Evolutionary conservation across 2,329 filamentous ascomycete genomes (phyloP), one percentile per base, ranked within the genome.

Genomic region (Exophiala sideris): DNA sequence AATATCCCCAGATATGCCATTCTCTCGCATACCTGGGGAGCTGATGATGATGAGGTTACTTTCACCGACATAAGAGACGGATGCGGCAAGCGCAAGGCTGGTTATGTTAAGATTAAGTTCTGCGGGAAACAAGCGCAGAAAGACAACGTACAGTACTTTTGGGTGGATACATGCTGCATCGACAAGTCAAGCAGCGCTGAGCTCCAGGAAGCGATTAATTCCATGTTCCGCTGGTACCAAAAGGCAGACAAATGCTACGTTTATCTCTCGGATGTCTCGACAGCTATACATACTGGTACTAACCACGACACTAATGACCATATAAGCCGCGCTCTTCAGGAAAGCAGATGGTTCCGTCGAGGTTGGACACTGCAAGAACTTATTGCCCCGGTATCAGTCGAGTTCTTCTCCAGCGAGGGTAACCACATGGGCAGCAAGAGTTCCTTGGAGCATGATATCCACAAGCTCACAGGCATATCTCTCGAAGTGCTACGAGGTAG

Each of bases 381-480:
- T 9, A 47, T 64, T 2, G 55, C 54, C 29, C 54, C 54, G 18
- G n/a, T 6, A 32, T 5, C 12, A 5, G 56, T 59, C 29, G 35
- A 57, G 29, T 58, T 58, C 33, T 58, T 32, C 36, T 56, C 52
- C 9, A 14, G n/a, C 24, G 52, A 58, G 24, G 21, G 36, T 1
- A 33, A 35, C 3, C 20, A 11, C 3, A 29, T 58, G 2, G 56
- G 56, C 14, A 24, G 48, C n/a, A 56, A 52, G 54, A 54, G 7
- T 8, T 57, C 55, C 16, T 59, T 68, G 12, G 56, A 57, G 39
- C 18, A 59, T 21, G 51, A 56, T 9, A 62, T 69, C 44, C 52
- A 64, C 44, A 42, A 63, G 18, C 60, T 65, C 7, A 69, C 65
- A 9, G 45, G 45, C 0, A 65, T 69, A 35, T 40, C 60, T 2